phyloP scores from a whole-genome alignment of 768 basidiomycete species.

The Mycena pura region DNA sequence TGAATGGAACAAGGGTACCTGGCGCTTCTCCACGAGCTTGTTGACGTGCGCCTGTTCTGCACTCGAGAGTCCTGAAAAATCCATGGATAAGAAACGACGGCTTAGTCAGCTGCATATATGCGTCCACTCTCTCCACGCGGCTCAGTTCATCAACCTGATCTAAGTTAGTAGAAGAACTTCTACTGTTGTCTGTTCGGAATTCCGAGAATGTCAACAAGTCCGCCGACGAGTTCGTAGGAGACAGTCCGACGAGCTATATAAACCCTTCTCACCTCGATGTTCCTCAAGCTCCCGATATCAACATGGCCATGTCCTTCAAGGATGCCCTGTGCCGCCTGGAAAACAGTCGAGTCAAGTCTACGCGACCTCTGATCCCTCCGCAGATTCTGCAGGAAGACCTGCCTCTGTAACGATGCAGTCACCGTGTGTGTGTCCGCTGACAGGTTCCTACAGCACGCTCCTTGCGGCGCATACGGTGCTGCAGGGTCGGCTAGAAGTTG shows the following conservation, averaged over 20 bases:
- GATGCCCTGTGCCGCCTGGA: constrained; percentile 84
- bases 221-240: constrained; percentile 18
- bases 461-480: constrained; percentile 87
- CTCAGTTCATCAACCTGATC: too few relatives aligned
- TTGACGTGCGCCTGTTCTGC: constrained; percentile 98
- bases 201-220: neutral
- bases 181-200: too few relatives aligned
- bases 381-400: constrained; percentile 94
- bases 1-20: constrained; percentile 54
- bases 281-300: constrained; percentile 55
- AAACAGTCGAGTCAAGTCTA: constrained; percentile 86
- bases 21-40: constrained; percentile 94
- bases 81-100: constrained; percentile 62
- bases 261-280: constrained; percentile 2
- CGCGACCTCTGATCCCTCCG: constrained; percentile 90
- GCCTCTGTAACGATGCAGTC: constrained; percentile 66
- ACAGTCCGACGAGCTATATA: neutral
- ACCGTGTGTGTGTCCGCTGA: constrained; percentile 4
- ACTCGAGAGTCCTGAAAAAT: constrained; percentile 87
- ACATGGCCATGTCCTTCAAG: constrained; percentile 77
- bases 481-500: constrained; percentile 79
- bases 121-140: too few relatives aligned
- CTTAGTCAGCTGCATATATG: constrained; percentile 10
- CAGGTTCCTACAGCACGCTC: constrained; percentile 59
- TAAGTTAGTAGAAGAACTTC: too few relatives aligned